Base-by-base conservation (phyloP, 306 rosid species). In the Gillenia trifoliata region DNA sequence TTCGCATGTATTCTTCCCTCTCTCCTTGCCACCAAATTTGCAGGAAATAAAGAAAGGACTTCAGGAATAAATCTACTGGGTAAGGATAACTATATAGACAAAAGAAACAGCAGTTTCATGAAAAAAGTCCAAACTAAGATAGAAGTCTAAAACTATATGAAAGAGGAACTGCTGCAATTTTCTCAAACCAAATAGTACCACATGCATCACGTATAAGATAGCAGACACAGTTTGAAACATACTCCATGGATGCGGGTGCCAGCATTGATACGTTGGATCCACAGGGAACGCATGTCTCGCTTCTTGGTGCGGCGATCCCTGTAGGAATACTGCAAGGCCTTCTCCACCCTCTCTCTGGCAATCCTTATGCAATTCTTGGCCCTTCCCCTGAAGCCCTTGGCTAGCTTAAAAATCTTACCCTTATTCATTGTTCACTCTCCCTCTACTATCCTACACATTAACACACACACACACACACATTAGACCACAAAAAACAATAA, bases 371-470 rank as follows among this genome's bases (percentile, higher is more conserved):
- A 94, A 78, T 94, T 91, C 87, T 91, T 94, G 59, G 98, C 98
- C 86, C 98, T 88, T 30, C 98, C 98, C 74, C 97, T 83, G 81
- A 91, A 94, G 65, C 98, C 98, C 91, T 91, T 94, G 5, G 98
- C 97, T 1, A 94, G 82, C 93, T 94, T 86, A 78, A 91, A 90
- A 65, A 94, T 77, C 88, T 91, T 90, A 31, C 83, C 86, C 87
- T 91, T 94, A 79, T 90, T 88, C 97, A 91, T 91, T 15, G 78
- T 85, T 64, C 71, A 63, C 73, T 73, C 73, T 78, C 61, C 70
- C 23, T 75, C 78, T 68, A 34, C 8, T 66, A 13, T 23, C 52
- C 5, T 41, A 70, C 4, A 77, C 66, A 77, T 49, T 43, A 61
- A 55, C 54, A 66, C 81, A 73, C 12, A 26, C 82, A 28, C 3